These are phyloP conservation scores for Hymenoscyphus scutula DNA, from an alignment of 2,329 filamentous ascomycete genomes.

Conservation along the genomic window DNA sequence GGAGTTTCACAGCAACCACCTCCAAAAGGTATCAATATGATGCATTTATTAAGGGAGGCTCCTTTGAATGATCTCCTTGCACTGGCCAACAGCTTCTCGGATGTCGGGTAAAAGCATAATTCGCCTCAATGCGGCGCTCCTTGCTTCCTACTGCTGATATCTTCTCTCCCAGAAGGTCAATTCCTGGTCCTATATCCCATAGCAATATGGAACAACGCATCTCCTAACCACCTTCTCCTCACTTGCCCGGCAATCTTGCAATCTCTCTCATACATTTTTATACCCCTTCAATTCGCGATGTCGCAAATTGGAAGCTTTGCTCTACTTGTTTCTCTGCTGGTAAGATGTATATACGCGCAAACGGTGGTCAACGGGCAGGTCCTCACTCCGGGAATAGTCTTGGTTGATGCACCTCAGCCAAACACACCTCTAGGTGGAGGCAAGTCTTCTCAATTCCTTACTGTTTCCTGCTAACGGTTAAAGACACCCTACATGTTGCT, in stretches of 20 bases:
- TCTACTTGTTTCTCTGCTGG: constrained; percentile 21
- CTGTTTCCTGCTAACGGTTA: constrained; percentile 17
- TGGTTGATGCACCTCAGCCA: constrained; percentile 65
- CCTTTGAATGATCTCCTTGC: background rate
- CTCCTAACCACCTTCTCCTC: too few relatives aligned
- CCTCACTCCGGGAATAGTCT: constrained; percentile 65
- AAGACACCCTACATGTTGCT: constrained; percentile 57
- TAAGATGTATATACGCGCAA: constrained; percentile 41
- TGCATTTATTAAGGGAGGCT: background rate
- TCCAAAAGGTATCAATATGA: background rate
- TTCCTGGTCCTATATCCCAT: too few relatives aligned
- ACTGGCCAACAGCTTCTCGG: background rate
- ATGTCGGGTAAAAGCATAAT: background rate
- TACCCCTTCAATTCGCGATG: constrained; percentile 7
- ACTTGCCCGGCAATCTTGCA: background rate
- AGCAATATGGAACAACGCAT: too few relatives aligned
- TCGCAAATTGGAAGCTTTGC: constrained; percentile 19
- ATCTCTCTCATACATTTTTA: background rate
- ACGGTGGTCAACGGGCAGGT: constrained; percentile 63
- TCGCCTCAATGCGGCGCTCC: background rate
- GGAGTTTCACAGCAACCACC: background rate
- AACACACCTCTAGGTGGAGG: constrained; percentile 62
- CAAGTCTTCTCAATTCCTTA: constrained; percentile 37
- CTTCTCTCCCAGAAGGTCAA: background rate
- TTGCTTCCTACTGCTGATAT: too few relatives aligned